These are phyloP conservation scores for Lentinula aciculospora DNA, from an alignment of 768 basidiomycete species.

Conservation along the genomic window DNA sequence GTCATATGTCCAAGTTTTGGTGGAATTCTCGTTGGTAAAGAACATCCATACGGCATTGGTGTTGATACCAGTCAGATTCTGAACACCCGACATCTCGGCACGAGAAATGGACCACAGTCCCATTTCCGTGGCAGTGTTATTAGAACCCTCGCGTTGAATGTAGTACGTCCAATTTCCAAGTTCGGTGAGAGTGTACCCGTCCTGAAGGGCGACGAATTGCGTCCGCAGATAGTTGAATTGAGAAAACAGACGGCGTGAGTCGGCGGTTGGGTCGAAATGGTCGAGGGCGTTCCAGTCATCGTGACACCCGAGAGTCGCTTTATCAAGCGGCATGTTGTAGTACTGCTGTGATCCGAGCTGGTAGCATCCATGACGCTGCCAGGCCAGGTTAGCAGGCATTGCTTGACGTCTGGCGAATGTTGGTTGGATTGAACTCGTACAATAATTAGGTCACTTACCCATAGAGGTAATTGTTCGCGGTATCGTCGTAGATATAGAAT, in stretches of 20 bases:
- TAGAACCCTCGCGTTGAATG: constrained; percentile 83
- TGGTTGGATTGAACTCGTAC: not conserved
- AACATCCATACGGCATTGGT: constrained; percentile 77
- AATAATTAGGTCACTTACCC: constrained; percentile 41
- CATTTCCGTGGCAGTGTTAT: constrained; percentile 75
- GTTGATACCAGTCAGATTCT: constrained; percentile 56
- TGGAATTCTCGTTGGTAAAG: constrained; percentile 80
- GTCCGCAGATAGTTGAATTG: constrained; percentile 70
- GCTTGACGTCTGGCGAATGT: constrained; percentile 68
- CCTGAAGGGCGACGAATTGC: constrained; percentile 71
- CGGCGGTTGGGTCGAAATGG: constrained; percentile 89
- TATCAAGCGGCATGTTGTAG: constrained; percentile 87
- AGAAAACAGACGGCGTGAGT: constrained; percentile 68
- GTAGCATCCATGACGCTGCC: constrained; percentile 95
- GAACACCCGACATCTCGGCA: constrained; percentile 48
- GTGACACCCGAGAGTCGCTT: constrained; percentile 75
- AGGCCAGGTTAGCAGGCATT: constrained; percentile 80
- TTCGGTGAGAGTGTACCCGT: constrained; percentile 79
- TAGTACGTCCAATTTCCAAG: constrained; percentile 80
- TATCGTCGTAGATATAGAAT: constrained; percentile 82
- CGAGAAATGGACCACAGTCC: constrained; percentile 86
- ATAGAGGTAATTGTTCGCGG: constrained; percentile 89
- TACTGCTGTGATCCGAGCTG: constrained; percentile 86
- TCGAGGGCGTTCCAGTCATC: constrained; percentile 94
- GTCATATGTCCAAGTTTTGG: constrained; percentile 55